A percentile compares a stretch with the other conserved stretches of the same genome.
Conservation (phyloP, 331 rosid genomes). For the Ulmus americana region DNA sequence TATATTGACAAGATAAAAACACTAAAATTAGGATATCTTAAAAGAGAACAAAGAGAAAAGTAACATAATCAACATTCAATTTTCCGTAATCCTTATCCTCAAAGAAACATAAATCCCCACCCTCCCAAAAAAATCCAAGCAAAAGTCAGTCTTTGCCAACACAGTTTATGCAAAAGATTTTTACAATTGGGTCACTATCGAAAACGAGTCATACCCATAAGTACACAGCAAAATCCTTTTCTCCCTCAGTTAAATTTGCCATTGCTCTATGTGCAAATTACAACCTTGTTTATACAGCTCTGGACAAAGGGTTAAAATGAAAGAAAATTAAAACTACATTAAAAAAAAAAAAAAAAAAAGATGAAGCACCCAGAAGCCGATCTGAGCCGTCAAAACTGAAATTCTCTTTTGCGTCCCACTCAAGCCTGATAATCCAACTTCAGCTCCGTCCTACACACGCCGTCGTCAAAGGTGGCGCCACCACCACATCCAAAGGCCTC, state of each 20-base stretch:
- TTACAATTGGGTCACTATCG: neutral
- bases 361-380: conserved; percentile 17
- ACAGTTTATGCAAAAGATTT: neutral
- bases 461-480: conserved; percentile 19
- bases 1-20: too few species aligned
- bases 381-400: conserved; percentile 38
- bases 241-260: conserved; percentile 22
- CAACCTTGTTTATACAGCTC: conserved; percentile 26
- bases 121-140: neutral
- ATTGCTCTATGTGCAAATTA: conserved; percentile 23
- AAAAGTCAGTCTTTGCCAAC: neutral
- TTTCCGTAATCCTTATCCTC: neutral
- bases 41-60: neutral
- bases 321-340: neutral
- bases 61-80: neutral
- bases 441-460: conserved; percentile 41
- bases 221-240: neutral
- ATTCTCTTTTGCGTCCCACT: conserved; percentile 14
- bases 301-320: conserved; percentile 9
- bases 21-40: too few species aligned
- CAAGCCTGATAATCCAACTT: conserved; percentile 44
- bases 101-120: too few species aligned
- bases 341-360: neutral
- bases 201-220: neutral
- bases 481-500: conserved; percentile 16